Conservation (phyloP, 768 basidiomycete species). For the Phylloporus arenicola region DNA sequence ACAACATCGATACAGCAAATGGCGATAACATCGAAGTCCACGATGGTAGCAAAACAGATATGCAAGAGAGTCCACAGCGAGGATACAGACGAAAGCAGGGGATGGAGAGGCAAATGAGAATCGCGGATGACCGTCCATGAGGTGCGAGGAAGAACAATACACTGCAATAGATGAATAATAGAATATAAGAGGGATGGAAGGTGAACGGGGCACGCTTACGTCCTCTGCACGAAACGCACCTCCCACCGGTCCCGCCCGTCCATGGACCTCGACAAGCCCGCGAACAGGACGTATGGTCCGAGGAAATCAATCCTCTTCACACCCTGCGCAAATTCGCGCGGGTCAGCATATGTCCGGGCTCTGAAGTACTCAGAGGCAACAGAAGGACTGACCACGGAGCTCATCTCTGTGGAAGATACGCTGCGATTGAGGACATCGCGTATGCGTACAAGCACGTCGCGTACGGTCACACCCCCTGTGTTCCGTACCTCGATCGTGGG, state of each 20-base stretch:
- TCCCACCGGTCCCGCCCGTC: conserved; percentile 28
- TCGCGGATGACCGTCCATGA: conserved; percentile 11
- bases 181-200: neutral
- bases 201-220: conserved; percentile 6
- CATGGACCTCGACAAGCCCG: conserved; percentile 25
- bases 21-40: conserved; percentile 4
- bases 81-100: conserved; percentile 11
- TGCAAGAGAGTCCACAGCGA: conserved; percentile 7
- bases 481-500: conserved; percentile 29
- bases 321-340: conserved; percentile 35
- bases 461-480: conserved; percentile 21
- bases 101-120: neutral
- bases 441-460: conserved; percentile 26
- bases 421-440: conserved; percentile 24
- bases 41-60: conserved; percentile 3
- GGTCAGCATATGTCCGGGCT: conserved; percentile 25
- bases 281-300: conserved; percentile 27
- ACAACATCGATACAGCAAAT: conserved; percentile 13
- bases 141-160: conserved; percentile 6
- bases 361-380: conserved; percentile 26
- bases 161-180: conserved; percentile 17
- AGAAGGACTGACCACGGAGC: conserved; percentile 18
- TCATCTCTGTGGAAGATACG: conserved; percentile 24
- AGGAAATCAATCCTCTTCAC: conserved; percentile 38
- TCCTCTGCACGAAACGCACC: conserved; percentile 19